Evolutionary conservation across 2,329 filamentous ascomycete genomes (phyloP).

Genomic region (Calonectria pseudoreteaudii): DNA sequence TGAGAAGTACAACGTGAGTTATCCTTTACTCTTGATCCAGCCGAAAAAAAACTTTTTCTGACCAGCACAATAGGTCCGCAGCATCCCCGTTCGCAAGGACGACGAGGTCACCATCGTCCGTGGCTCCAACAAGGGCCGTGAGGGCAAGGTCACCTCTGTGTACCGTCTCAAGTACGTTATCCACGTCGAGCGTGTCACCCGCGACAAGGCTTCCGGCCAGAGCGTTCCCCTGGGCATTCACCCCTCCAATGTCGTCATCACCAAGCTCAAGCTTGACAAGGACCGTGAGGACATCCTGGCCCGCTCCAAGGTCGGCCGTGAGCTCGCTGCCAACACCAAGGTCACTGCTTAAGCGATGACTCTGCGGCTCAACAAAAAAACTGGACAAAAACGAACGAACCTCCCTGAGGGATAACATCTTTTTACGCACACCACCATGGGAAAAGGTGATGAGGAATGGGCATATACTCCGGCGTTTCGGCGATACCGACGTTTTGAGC

Average conservation of each 20-base stretch:
- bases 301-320: slow-evolving; percentile 84
- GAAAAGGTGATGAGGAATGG: slow-evolving; percentile 48
- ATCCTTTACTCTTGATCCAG: not conserved
- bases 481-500: slow-evolving; percentile 44
- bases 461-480: slow-evolving; percentile 55
- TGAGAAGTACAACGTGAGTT: slow-evolving; percentile 96
- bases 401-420: slow-evolving; percentile 36
- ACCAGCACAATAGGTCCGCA: slow-evolving; percentile 75
- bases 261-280: slow-evolving; percentile 98
- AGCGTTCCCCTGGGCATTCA: slow-evolving; percentile 94
- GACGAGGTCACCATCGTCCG: slow-evolving; percentile 95
- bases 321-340: slow-evolving; percentile 80
- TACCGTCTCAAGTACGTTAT: slow-evolving; percentile 99
- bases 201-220: slow-evolving; percentile 98
- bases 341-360: slow-evolving; percentile 63
- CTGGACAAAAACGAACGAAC: slow-evolving; percentile 32
- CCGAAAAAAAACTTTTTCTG: not conserved
- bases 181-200: slow-evolving; percentile 95
- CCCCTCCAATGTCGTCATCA: slow-evolving; percentile 97
- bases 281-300: slow-evolving; percentile 90
- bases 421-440: slow-evolving; percentile 36
- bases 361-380: slow-evolving; percentile 36
- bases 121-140: slow-evolving; percentile 95
- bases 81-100: slow-evolving; percentile 97
- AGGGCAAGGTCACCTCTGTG: slow-evolving; percentile 97